Percentiles rank a stretch among this genome's conserved stretches.
phyloP scores from a whole-genome alignment of 225 moss, liverwort and hornwort genomes.

The Antitrichia curtipendula region DNA sequence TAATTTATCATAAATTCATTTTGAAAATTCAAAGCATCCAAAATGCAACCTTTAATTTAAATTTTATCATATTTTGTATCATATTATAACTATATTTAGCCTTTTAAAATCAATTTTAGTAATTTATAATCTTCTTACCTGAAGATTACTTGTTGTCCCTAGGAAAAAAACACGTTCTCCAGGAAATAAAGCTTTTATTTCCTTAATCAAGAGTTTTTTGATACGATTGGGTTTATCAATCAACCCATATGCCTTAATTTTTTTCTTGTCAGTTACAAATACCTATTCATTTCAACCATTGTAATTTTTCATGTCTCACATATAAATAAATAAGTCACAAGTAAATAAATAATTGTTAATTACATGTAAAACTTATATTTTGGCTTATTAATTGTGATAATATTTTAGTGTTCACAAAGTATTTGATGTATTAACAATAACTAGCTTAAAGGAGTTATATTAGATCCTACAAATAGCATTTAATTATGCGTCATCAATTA shows the following conservation, averaged over 20 bases:
- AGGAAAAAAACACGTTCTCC: slow-evolving; percentile 66
- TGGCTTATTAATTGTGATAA: not conserved
- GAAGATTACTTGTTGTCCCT: slow-evolving; percentile 69
- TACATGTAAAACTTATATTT: not conserved
- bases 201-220: slow-evolving; percentile 61
- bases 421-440: too few species aligned
- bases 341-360: not conserved
- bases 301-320: not conserved
- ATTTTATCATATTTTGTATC: not conserved
- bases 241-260: slow-evolving; percentile 61
- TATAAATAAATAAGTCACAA: not conserved
- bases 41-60: too few species aligned
- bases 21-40: not conserved
- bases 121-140: slow-evolving; percentile 10
- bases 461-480: not conserved
- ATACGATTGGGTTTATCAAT: slow-evolving; percentile 84
- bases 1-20: not conserved
- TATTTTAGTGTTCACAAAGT: not conserved
- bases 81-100: too few species aligned
- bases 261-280: slow-evolving; percentile 75
- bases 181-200: slow-evolving; percentile 48
- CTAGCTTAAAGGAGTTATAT: too few species aligned
- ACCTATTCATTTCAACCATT: slow-evolving; percentile 24
- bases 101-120: not conserved
- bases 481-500: not conserved